A percentile compares a stretch with the other conserved stretches of the same genome.
These are phyloP conservation scores for Zasmidium citrigriseum DNA, from an alignment of 2,329 filamentous ascomycete species.

Conservation along the genomic window DNA sequence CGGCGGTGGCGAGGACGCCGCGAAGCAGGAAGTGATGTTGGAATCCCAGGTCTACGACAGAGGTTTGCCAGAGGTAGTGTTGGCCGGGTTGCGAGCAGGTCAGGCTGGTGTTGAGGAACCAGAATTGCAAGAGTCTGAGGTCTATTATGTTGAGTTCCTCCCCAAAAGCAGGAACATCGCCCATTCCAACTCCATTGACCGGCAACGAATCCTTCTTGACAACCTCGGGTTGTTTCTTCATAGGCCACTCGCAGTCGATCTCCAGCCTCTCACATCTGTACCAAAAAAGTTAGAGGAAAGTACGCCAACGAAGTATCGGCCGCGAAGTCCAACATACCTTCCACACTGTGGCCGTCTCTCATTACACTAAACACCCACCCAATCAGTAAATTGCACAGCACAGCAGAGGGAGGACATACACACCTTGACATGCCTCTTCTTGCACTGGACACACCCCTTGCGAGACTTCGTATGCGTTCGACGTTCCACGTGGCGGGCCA, in stretches of 20 bases:
- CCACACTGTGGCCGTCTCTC: background rate
- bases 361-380: background rate
- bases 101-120: slow-evolving; percentile 16
- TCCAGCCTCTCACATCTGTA: slow-evolving; percentile 20
- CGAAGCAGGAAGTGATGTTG: slow-evolving; percentile 24
- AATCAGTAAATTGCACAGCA: background rate
- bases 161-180: too few relatives aligned
- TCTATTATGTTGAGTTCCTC: too few relatives aligned
- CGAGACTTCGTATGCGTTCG: slow-evolving; percentile 23
- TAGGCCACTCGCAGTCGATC: slow-evolving; percentile 18
- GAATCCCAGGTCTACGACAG: slow-evolving; percentile 21
- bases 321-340: background rate
- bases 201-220: background rate
- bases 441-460: slow-evolving; percentile 23
- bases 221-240: background rate
- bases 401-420: background rate
- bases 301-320: slow-evolving; percentile 14
- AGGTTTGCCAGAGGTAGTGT: slow-evolving; percentile 16
- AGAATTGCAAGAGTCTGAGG: slow-evolving; percentile 24
- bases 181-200: too few relatives aligned
- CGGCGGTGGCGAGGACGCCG: slow-evolving; percentile 24
- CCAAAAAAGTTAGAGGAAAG: too few relatives aligned
- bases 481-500: background rate
- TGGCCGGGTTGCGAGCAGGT: slow-evolving; percentile 7
- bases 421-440: slow-evolving; percentile 27